phyloP scores from a whole-genome alignment of 352 stramenopile species.

The Salisapilia sapeloensis region DNA sequence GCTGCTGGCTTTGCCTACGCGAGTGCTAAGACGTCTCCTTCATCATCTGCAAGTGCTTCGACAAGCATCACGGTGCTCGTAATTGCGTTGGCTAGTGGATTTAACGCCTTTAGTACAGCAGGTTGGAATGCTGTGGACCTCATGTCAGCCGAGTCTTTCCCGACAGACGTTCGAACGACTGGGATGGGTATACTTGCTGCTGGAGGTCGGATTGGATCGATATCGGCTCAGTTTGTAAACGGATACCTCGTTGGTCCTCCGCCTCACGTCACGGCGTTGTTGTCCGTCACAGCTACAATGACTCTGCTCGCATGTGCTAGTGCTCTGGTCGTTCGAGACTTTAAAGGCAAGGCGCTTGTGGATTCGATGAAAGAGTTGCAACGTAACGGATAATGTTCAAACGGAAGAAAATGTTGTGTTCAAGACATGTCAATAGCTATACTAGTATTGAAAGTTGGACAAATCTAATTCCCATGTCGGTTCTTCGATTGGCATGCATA shows the following conservation, averaged over 20 bases:
- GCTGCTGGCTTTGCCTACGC: conserved; percentile 63
- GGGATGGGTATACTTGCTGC: conserved; percentile 81
- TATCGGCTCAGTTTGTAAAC: conserved; percentile 86
- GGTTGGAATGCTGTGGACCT: conserved; percentile 87
- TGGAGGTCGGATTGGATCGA: conserved; percentile 63
- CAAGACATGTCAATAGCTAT: not conserved
- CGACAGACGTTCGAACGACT: conserved; percentile 76
- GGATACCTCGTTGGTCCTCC: conserved; percentile 64
- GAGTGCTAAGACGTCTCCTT: conserved; percentile 6
- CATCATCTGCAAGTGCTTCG: too few relatives aligned
- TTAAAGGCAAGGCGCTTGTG: conserved; percentile 28
- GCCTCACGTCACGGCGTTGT: conserved; percentile 52
- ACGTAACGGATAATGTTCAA: not conserved
- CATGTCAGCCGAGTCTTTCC: conserved; percentile 84
- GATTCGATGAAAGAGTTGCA: conserved; percentile 41
- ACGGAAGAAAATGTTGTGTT: conserved; percentile 2
- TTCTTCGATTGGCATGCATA: conserved; percentile 1
- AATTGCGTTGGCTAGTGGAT: conserved; percentile 66
- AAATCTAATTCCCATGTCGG: conserved; percentile 44
- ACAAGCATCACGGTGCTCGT: conserved; percentile 21
- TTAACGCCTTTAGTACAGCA: conserved; percentile 84
- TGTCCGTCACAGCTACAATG: conserved; percentile 60
- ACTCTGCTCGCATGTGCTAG: conserved; percentile 60
- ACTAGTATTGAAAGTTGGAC: conserved; percentile 32
- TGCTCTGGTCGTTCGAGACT: conserved; percentile 34